Evolutionary conservation across 345 rosid species (phyloP), one percentile per base, ranked within the genome.

Genomic region (Raphanus sativus): DNA sequence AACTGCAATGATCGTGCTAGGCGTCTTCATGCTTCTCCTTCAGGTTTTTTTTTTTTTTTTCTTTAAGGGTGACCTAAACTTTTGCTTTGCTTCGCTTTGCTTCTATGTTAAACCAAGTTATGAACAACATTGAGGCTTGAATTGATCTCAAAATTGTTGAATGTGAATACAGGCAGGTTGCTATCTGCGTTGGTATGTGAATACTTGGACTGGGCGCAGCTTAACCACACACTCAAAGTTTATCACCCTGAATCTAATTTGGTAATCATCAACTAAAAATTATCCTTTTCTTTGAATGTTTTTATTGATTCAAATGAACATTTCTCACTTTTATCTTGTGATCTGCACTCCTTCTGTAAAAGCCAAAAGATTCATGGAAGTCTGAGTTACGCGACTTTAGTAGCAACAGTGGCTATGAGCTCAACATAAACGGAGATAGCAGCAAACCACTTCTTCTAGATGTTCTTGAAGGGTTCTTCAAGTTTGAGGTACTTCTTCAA

Each of bases 121-220:
- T 21, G 21, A 21, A 21, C 42, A 29, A 29, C 56, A 21, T 21
- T 21, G 21, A 21, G 21, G 21, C 21, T 21, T 21, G 21, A 21
- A 21, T 21, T 21, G 45, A 67, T 71, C 69, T 45, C 62, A 59
- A 3, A 3, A 3, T 13, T n/a, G 70, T 79, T 69, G 52, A 52
- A 28, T 28, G 30, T 21, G 4, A 75, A 63, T 79, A 86, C 90
- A 96, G 99, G 97, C 81, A 91, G 97, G 84, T 81, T 96, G 73
- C 74, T 96, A 66, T 85, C 97, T 71, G 98, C 99, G 8, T 75
- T 93, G 52, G 69, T 96, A 63, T 96, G 97, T 63, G 98, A 96
- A 80, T 96, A 96, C 81, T 85, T 96, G 60, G 97, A 96, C 78
- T 96, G 99, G 99, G 99, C 97, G 0, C 94, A 96, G 59, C 92